Percentiles rank a stretch among this genome's conserved stretches.
phyloP scores from a whole-genome alignment of 2,329 filamentous ascomycete species.

The Sclerotinia subarctica region DNA sequence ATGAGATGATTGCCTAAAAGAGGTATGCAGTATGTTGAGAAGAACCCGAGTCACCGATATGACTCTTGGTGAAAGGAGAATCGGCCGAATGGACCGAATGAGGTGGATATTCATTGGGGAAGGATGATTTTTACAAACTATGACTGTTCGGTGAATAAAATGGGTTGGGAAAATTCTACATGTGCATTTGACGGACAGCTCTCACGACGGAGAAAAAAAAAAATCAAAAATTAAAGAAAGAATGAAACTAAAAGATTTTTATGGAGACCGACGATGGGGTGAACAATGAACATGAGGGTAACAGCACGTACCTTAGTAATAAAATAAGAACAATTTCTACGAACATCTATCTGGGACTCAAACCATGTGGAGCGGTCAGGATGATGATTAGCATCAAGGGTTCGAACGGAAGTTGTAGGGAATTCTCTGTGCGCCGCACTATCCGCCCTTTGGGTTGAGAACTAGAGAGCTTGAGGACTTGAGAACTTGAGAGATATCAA shows the following conservation, averaged over 20 bases:
- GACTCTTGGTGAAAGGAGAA: background rate
- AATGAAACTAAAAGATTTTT: background rate
- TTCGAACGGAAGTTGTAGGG: background rate
- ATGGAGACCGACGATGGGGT: background rate
- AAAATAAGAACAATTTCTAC: background rate
- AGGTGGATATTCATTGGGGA: background rate
- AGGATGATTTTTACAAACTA: background rate
- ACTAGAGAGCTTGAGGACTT: background rate
- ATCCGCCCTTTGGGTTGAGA: background rate
- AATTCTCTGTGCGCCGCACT: background rate
- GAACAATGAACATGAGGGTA: background rate
- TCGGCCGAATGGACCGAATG: slow-evolving; percentile 8
- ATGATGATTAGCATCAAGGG: slow-evolving; percentile 1
- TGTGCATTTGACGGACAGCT: background rate
- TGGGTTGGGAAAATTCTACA: background rate
- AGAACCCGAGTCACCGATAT: background rate
- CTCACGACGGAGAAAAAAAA: background rate
- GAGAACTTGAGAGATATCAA: background rate
- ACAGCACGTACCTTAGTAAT: background rate
- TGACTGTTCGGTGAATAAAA: background rate
- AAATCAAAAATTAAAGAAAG: background rate
- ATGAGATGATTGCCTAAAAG: background rate
- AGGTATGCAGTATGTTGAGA: background rate
- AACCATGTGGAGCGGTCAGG: slow-evolving; percentile 2
- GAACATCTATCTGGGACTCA: background rate